Conservation (phyloP, 2,329 filamentous ascomycete species). For the Cercospora canescens region DNA sequence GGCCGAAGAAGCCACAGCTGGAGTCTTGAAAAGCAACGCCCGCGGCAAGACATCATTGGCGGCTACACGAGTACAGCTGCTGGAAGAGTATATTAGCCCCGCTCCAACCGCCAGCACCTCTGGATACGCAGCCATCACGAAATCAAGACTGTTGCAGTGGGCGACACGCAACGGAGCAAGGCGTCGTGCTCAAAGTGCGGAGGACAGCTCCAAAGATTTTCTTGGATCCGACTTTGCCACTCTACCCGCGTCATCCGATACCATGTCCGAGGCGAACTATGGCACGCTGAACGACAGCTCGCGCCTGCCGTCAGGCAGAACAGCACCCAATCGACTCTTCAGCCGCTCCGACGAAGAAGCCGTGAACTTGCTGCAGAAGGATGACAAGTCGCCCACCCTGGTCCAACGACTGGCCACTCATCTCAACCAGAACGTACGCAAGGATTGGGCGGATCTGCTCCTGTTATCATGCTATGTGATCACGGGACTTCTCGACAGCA, state of each 20-base stretch:
- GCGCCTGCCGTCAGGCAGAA: background rate
- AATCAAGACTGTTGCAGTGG: background rate
- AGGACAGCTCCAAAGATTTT: background rate
- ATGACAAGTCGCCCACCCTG: background rate
- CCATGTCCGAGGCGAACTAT: constrained; percentile 18
- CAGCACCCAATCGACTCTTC: constrained; percentile 15
- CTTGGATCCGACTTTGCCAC: constrained; percentile 3
- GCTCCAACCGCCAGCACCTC: background rate
- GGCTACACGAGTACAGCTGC: background rate
- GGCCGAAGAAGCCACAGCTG: background rate
- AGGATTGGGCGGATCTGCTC: constrained; percentile 66
- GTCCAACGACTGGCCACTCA: constrained; percentile 29
- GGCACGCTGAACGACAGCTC: constrained; percentile 16
- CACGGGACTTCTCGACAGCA: constrained; percentile 75
- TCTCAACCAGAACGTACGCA: constrained; percentile 54
- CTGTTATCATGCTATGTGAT: constrained; percentile 73
- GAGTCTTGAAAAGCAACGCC: background rate
- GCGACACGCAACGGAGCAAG: background rate
- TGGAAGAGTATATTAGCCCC: constrained; percentile 1
- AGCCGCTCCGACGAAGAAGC: constrained; percentile 22
- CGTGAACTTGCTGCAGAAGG: constrained; percentile 18
- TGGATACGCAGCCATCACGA: background rate
- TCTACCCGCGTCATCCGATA: constrained; percentile 15
- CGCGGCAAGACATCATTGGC: background rate
- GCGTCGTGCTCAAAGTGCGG: background rate